These are phyloP conservation scores for Cyberlindnera amylophila DNA, from an alignment of 805 yeast species.

Conservation along the genomic window DNA sequence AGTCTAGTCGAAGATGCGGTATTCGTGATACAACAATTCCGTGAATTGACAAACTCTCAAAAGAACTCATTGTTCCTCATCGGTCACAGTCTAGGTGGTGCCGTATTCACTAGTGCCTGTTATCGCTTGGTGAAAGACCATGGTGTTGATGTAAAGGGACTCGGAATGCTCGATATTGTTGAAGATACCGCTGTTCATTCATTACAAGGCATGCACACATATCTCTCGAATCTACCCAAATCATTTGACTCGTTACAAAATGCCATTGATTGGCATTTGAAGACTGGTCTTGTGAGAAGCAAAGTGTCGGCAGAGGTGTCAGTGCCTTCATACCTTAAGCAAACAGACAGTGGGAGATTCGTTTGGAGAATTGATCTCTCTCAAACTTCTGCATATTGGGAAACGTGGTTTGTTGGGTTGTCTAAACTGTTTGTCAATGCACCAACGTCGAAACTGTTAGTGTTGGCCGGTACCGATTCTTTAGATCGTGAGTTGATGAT, in stretches of 20 bases:
- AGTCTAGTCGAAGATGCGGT: constrained; percentile 57
- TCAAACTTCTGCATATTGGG: constrained; percentile 69
- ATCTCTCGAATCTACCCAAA: constrained; percentile 61
- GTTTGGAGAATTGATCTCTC: constrained; percentile 65
- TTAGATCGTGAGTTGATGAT: constrained; percentile 81
- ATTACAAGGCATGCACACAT: constrained; percentile 60
- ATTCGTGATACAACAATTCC: constrained; percentile 42
- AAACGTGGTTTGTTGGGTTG: constrained; percentile 72
- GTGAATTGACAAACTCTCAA: constrained; percentile 16
- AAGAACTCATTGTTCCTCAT: constrained; percentile 47
- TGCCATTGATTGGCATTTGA: constrained; percentile 84
- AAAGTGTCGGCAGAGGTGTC: constrained; percentile 64
- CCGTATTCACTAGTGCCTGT: constrained; percentile 62
- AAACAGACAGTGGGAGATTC: constrained; percentile 25
- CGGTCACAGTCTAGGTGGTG: constrained; percentile 94
- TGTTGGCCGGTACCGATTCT: constrained; percentile 86
- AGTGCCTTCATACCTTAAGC: constrained; percentile 63
- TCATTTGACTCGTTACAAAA: constrained; percentile 46
- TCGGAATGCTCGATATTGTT: constrained; percentile 83
- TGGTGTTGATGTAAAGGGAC: constrained; percentile 47
- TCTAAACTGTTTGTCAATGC: constrained; percentile 49
- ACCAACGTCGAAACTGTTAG: constrained; percentile 61
- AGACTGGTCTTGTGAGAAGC: constrained; percentile 47
- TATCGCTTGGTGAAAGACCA: constrained; percentile 17
- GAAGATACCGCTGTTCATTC: constrained; percentile 87